Evolutionary conservation across 2,329 filamentous ascomycete species (phyloP).

Genomic region (Tolypocladium nubicola): DNA sequence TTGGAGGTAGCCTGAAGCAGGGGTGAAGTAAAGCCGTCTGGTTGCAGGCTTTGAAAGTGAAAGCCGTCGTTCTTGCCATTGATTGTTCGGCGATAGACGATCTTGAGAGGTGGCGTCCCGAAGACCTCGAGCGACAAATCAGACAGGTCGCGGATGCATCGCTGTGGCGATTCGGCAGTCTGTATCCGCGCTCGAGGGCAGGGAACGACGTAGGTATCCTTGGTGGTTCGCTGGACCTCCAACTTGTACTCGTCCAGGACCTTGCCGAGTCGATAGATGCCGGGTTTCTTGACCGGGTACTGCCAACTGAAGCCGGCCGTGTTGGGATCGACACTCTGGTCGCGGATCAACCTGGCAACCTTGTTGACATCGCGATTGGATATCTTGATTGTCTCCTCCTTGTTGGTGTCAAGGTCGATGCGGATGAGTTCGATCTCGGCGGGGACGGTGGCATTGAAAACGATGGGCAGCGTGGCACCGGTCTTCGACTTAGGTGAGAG

Average conservation of each 20-base stretch:
- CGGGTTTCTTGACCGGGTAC: slow-evolving; percentile 72
- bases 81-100: slow-evolving; percentile 82
- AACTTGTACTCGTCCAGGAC: slow-evolving; percentile 91
- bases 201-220: slow-evolving; percentile 72
- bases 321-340: slow-evolving; percentile 52
- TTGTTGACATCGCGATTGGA: slow-evolving; percentile 62
- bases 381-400: slow-evolving; percentile 71
- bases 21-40: slow-evolving; percentile 74
- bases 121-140: slow-evolving; percentile 73
- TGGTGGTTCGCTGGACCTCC: slow-evolving; percentile 68
- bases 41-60: slow-evolving; percentile 87
- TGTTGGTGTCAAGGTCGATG: slow-evolving; percentile 70
- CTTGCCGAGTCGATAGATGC: slow-evolving; percentile 73
- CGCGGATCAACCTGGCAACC: slow-evolving; percentile 58
- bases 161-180: slow-evolving; percentile 48
- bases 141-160: slow-evolving; percentile 81
- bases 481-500: slow-evolving; percentile 53
- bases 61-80: slow-evolving; percentile 77
- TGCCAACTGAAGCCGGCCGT: slow-evolving; percentile 56
- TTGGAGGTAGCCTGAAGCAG: slow-evolving; percentile 52
- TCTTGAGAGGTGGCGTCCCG: slow-evolving; percentile 82
- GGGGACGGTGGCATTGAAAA: slow-evolving; percentile 87
- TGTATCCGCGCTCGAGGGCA: slow-evolving; percentile 75
- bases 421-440: slow-evolving; percentile 82
- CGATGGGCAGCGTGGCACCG: slow-evolving; percentile 63